Base-by-base conservation (phyloP, 2,329 filamentous ascomycete genomes). In the Mollisia scopiformis region DNA sequence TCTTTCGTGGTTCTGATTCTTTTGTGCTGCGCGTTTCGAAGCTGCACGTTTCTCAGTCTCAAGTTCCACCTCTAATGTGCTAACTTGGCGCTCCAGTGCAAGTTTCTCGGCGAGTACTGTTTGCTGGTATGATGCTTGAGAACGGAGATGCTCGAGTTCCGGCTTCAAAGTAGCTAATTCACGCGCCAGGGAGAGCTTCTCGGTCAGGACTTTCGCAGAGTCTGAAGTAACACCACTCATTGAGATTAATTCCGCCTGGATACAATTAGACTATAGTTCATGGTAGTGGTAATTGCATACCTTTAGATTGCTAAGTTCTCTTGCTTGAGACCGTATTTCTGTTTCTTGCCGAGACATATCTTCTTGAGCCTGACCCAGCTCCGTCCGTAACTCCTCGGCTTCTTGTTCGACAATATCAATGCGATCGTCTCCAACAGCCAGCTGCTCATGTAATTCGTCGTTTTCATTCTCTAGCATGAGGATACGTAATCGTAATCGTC, bases 381-480 rank as follows among this genome's bases (percentile, higher is more conserved):
- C 79, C 62, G 79, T 77, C 49, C 81, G 76, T 53, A 72, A 51
- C 21, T 82, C 78, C 57, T 82, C 80, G 30, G 82, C 76, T 3
- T 80, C 74, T 61, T 76, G 75, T 64, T 83, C 80, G 30, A 89
- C 71, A 37, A 79, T 75, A 65, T 85, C 83, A 54, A 89, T 82
- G 46, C 84, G 82, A 55, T 85, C 80, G 55, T 89, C 84, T 66
- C 84, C 84, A 39, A 85, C 77, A 3, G 80, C 75, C 19, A 93
- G 74, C 64, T 88, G 82, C 47, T 87, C 83, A 65, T 86, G 84
- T 28, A 97, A 76, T 10, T 84, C 81, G 51, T 88, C 84, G 65
- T 89, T 91, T 64, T 96, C 89, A 66, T 93, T 87, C 63, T 88
- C 82, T n/a, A 91, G 79, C n/a, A 93, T 76, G 57, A 93, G 77